Evolutionary conservation across 1,284 basidiomycete species (phyloP).

Genomic region (Trichosporon coremiiforme): DNA sequence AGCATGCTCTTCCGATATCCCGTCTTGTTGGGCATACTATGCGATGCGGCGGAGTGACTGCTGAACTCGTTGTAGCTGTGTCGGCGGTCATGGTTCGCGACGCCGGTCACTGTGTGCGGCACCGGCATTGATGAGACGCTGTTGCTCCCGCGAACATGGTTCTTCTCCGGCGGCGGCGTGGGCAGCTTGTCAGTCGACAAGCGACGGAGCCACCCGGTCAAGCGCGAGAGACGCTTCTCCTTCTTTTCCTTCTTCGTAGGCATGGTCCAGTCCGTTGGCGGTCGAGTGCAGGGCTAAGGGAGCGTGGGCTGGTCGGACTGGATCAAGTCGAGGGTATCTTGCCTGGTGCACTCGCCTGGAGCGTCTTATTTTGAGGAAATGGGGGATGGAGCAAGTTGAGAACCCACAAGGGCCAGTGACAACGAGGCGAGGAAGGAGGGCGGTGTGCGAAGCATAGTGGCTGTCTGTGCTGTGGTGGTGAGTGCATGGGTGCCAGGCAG

Average conservation of each 20-base stretch:
- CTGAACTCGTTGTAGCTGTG: background rate
- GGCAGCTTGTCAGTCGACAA: background rate
- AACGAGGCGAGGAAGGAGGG: background rate
- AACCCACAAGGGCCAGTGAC: background rate
- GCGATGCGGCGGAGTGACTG: background rate
- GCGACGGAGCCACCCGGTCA: background rate
- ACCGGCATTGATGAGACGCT: background rate
- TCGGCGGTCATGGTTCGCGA: background rate
- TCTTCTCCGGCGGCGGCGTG: too few species aligned
- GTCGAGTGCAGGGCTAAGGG: too few species aligned
- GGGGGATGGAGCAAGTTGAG: too few species aligned
- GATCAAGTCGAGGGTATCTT: too few species aligned
- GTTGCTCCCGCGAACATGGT: background rate
- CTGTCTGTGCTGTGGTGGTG: conserved; percentile 3
- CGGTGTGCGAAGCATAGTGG: background rate
- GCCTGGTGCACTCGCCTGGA: too few species aligned
- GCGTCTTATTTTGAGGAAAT: too few species aligned
- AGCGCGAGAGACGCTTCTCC: background rate
- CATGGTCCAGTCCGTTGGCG: background rate
- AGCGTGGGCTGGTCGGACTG: too few species aligned
- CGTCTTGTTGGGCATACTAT: background rate
- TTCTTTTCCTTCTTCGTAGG: background rate
- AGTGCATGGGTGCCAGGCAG: background rate
- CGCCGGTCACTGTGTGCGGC: background rate
- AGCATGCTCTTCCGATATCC: too few species aligned